phyloP scores from a whole-genome alignment of 306 rosid genomes.

The Glycine latifolia region DNA sequence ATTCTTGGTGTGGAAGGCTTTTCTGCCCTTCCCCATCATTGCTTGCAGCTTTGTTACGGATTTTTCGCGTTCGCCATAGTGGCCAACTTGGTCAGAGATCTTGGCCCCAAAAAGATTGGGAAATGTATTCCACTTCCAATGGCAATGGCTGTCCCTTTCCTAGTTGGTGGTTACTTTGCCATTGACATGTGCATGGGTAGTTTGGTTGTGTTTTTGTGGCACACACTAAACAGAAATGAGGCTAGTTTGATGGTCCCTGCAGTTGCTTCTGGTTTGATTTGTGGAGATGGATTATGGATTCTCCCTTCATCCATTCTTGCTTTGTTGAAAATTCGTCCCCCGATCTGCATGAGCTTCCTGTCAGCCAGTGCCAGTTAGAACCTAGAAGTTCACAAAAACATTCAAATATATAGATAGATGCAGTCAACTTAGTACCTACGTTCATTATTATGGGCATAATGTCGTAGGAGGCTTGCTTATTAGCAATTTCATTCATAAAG shows the following conservation, averaged over 20 bases:
- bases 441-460: constrained; percentile 30
- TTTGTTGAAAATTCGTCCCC: constrained; percentile 78
- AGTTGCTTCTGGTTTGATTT: constrained; percentile 95
- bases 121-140: constrained; percentile 90
- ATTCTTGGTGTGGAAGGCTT: constrained; percentile 90
- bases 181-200: constrained; percentile 96
- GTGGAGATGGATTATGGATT: constrained; percentile 99
- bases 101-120: constrained; percentile 60
- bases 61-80: constrained; percentile 79
- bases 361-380: constrained; percentile 48
- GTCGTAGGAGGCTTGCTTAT: constrained; percentile 29
- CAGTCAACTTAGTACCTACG: neutral
- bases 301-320: constrained; percentile 94
- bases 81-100: constrained; percentile 81
- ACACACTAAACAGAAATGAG: constrained; percentile 54
- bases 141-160: constrained; percentile 99
- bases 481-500: constrained; percentile 16
- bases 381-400: constrained; percentile 14
- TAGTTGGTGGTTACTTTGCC: constrained; percentile 94
- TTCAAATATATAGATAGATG: constrained; percentile 21
- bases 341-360: constrained; percentile 89
- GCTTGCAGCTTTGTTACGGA: constrained; percentile 87
- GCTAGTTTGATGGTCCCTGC: constrained; percentile 90
- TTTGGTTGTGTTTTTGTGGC: constrained; percentile 84
- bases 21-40: constrained; percentile 87